Evolutionary conservation across 208 protist genomes (phyloP), one percentile per base, ranked within the genome.

Genomic region (Endotrypanum monterogeii): DNA sequence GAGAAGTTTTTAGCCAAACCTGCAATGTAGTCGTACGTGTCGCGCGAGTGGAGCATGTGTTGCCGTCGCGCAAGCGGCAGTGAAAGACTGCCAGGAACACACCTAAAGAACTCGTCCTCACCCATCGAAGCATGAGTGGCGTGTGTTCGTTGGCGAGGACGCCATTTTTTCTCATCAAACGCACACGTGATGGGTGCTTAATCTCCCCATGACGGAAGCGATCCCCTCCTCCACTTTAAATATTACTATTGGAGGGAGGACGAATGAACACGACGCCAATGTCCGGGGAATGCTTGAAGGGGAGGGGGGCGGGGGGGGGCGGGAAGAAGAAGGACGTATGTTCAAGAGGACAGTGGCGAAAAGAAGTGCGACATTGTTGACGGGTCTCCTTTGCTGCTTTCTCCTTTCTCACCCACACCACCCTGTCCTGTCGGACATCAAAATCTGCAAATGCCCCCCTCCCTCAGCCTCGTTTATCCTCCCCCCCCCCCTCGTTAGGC

Each of bases 1-100:
- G n/a, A 4, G 50, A 51, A 35, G 44, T 32, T 16, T 60, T 74
- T 28, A 39, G 54, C 25, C 76, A 80, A 51, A 20, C 6, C 9
- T 80, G 76, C 68, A 60, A 72, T 37, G 76, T 50, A 16, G 76
- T 70, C 3, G 76, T 80, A 32, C 76, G 54, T 23, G 76, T 80
- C 44, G 70, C 55, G 28, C 69, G 76, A 39, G 70, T 80, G 41
- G 76, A 80, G 46, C 70, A 80, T 56, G 70, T 76, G 41, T 58
- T 76, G 70, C 67, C 76, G n/a, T 72, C 63, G 11, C 60, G 70
- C 3, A 46, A 48, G 44, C 60, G 51, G 8, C 65, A 35, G 18
- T 51, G 67, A 70, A n/a, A 68, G 8, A n/a, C 32, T 25, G 7
- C 4, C 16, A 55, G 4, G 20, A 52, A 6, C 8, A 0, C 9